Base-by-base conservation (phyloP, 2,329 filamentous ascomycete species). In the Hortaea werneckii region DNA sequence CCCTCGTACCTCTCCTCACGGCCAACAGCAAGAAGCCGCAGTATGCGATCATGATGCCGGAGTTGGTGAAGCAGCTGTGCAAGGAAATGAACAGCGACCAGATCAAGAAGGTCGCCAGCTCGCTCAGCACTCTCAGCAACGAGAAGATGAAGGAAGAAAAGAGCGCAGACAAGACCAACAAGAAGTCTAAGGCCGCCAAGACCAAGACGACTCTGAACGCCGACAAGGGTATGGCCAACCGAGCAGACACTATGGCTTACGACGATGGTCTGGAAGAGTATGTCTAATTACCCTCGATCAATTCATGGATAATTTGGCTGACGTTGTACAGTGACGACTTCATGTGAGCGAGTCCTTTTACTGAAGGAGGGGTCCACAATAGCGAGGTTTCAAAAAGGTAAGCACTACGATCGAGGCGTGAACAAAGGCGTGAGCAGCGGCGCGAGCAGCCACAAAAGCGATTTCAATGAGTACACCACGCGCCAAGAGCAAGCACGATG, bases 91-190 rank as follows among this genome's bases (percentile, higher is more conserved):
- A 85, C 10, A 94, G 87, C 64, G 83, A 92, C 47, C 88, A 96
- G 71, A 89, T 96, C 70, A 95, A 96, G 79, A 96, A 96, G 76
- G 79, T 95, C 54, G 80, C 87, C 9, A 94, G 85, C 66, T 77
- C 79, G 5, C 70, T 98, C 60, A 95, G 89, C n/a, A 83, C 88
- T 5, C 76, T 95, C 46, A 79, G 87, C 64, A 98, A 98, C 65
- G 92, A 96, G 78, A 95, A 94, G 77, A 83, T 96, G 83, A 94
- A 88, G 74, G 89, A 95, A 67, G 92, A 98, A 77, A 95, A 96
- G 77, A 82, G 83, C 4, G 80, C 86, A 3, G 87, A 95, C 54
- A 95, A 95, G 76, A 82, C 86, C 45, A 86, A 83, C 60, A 98
- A 96, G 85, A 98, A 96, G 80, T 81, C 76, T 58, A 96, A 96